Percentiles rank a stretch among this genome's conserved stretches.
Conservation (phyloP, 148 eudicot genomes). For the Chenopodium formosanum region DNA sequence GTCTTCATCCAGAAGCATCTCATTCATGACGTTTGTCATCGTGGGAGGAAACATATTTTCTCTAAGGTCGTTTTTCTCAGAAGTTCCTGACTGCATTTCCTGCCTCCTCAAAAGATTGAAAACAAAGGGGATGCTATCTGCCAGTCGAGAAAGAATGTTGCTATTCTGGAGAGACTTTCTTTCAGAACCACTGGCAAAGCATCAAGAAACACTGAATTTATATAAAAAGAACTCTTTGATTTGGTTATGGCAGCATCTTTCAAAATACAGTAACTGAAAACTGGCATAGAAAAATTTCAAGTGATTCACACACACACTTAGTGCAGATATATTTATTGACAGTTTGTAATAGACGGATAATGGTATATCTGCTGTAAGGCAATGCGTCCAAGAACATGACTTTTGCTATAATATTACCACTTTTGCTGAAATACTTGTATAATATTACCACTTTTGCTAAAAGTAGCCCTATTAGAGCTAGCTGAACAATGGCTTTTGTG, state of each 20-base stretch:
- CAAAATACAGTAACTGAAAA: no score
- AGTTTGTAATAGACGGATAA: no score
- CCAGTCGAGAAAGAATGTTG: slow-evolving; percentile 68
- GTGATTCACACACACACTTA: no score
- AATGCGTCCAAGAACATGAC: no score
- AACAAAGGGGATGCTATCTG: slow-evolving; percentile 66
- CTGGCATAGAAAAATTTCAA: no score
- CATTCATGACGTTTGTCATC: slow-evolving; percentile 27
- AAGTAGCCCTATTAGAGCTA: no score
- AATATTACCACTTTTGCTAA: no score
- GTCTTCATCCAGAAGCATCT: slow-evolving; percentile 26
- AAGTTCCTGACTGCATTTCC: slow-evolving; percentile 29
- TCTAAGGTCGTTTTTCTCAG: slow-evolving; percentile 21
- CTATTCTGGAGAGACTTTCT: slow-evolving; percentile 43
- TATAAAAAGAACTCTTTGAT: not conserved
- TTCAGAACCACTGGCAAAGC: slow-evolving; percentile 40
- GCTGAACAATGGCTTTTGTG: no score
- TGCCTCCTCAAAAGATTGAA: slow-evolving; percentile 51
- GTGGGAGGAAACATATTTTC: slow-evolving; percentile 35
- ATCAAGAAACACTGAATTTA: slow-evolving; percentile 6
- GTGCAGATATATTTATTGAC: no score
- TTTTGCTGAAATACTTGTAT: not conserved
- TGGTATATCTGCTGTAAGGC: no score
- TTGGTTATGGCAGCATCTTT: not conserved
- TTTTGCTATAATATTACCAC: no score